phyloP scores from a whole-genome alignment of 1,284 basidiomycete genomes.

The Trametes sp. region DNA sequence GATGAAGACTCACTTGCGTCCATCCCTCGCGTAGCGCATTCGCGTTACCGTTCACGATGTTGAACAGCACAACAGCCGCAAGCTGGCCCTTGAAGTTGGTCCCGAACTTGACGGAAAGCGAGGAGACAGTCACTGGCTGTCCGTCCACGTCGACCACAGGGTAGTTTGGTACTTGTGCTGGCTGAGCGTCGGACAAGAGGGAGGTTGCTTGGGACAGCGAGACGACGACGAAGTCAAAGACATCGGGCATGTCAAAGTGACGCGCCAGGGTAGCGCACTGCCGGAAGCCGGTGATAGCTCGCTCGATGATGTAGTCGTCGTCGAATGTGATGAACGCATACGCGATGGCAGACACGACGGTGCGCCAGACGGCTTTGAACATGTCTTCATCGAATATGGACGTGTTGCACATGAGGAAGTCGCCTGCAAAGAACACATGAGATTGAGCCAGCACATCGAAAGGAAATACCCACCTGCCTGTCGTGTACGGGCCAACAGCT shows the following conservation, averaged over 20 bases:
- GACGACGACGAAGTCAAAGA: slow-evolving; percentile 96
- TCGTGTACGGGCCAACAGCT: slow-evolving; percentile 84
- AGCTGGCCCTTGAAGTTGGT: slow-evolving; percentile 96
- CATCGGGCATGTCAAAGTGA: slow-evolving; percentile 89
- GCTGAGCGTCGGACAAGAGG: slow-evolving; percentile 77
- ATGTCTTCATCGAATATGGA: slow-evolving; percentile 88
- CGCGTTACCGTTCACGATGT: slow-evolving; percentile 97
- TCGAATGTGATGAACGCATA: slow-evolving; percentile 96
- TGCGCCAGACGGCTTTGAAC: slow-evolving; percentile 93
- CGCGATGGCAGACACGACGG: slow-evolving; percentile 90
- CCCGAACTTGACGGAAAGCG: slow-evolving; percentile 93
- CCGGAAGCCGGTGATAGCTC: slow-evolving; percentile 93
- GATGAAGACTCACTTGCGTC: slow-evolving; percentile 67
- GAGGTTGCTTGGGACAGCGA: slow-evolving; percentile 91
- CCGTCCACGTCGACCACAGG: slow-evolving; percentile 94
- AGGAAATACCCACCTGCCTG: slow-evolving; percentile 67
- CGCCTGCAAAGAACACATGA: slow-evolving; percentile 55
- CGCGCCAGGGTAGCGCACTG: slow-evolving; percentile 96
- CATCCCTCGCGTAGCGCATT: slow-evolving; percentile 94
- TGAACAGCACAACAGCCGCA: slow-evolving; percentile 97
- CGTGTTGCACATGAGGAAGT: slow-evolving; percentile 83
- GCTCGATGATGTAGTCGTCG: slow-evolving; percentile 96
- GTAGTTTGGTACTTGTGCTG: slow-evolving; percentile 82
- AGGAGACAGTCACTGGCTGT: slow-evolving; percentile 89
- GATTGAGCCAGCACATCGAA: not conserved